Conservation (phyloP, 192 early-diverging fungal genomes). For the Coemansia sp. region DNA sequence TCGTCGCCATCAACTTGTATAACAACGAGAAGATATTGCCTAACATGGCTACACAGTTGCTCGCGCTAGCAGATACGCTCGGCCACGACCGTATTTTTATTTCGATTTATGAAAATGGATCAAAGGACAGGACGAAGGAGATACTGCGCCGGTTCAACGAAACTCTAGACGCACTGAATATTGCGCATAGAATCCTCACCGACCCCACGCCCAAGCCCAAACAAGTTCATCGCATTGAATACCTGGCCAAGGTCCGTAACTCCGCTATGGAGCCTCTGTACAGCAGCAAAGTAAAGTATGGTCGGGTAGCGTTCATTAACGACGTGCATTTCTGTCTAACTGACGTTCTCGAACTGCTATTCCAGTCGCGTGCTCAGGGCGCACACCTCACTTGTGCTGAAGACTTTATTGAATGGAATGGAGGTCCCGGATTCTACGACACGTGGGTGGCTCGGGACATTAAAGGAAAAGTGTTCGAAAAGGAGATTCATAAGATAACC, state of each 20-base stretch:
- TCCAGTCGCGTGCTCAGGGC: conserved; percentile 45
- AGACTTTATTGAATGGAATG: conserved; percentile 43
- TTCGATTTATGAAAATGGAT: conserved; percentile 58
- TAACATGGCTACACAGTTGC: conserved; percentile 42
- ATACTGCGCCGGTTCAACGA: conserved; percentile 17
- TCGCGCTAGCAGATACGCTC: conserved; percentile 33
- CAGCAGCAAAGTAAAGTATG: conserved; percentile 12
- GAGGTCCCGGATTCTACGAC: conserved; percentile 47
- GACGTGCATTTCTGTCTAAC: conserved; percentile 52
- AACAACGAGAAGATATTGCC: conserved; percentile 49
- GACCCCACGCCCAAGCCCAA: conserved; percentile 12
- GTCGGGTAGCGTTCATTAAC: conserved; percentile 49
- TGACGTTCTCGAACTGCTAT: conserved; percentile 55
- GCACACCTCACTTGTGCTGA: conserved; percentile 58
- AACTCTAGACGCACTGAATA: conserved; percentile 17
- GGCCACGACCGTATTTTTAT: conserved; percentile 43
- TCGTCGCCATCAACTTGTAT: conserved; percentile 47
- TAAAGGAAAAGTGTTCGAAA: conserved; percentile 35
- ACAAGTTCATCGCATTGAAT: conserved; percentile 38
- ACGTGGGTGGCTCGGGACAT: conserved; percentile 57
- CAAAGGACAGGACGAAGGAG: conserved; percentile 40
- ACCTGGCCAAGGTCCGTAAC: conserved; percentile 56
- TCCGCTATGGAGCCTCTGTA: conserved; percentile 50
- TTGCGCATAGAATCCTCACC: conserved; percentile 34
- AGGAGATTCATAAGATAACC: conserved; percentile 29